phyloP scores from a whole-genome alignment of 352 stramenopile genomes.

The Sclerospora graminicola region DNA sequence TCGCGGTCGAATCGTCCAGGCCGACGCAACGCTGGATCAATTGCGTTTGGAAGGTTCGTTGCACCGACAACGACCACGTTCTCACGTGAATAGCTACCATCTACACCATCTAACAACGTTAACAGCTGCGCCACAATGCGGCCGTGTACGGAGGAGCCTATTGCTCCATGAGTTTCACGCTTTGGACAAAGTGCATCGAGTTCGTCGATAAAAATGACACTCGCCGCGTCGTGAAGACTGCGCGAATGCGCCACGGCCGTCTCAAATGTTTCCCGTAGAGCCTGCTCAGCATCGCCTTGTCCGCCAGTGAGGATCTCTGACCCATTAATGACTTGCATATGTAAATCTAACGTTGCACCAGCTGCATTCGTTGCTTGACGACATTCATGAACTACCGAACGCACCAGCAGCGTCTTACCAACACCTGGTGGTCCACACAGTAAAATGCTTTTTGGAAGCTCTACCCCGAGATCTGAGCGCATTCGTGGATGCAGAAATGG shows the following conservation, averaged over 20 bases:
- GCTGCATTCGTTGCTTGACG: constrained; percentile 18
- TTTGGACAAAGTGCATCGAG: constrained; percentile 93
- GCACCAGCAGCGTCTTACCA: constrained; percentile 74
- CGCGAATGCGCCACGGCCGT: constrained; percentile 23
- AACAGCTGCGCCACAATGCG: constrained; percentile 91
- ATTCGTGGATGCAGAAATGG: constrained; percentile 26
- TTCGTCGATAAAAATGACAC: constrained; percentile 94
- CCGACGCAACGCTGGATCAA: constrained; percentile 70
- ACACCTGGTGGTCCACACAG: constrained; percentile 70
- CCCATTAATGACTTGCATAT: constrained; percentile 68
- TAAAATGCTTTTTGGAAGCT: constrained; percentile 64
- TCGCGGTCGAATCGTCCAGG: constrained; percentile 78
- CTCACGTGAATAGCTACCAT: constrained; percentile 28
- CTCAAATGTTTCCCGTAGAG: constrained; percentile 52
- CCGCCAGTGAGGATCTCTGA: constrained; percentile 71
- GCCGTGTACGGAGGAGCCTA: constrained; percentile 32
- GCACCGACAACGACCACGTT: constrained; percentile 92
- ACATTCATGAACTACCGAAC: constrained; percentile 54
- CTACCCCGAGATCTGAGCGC: constrained; percentile 31
- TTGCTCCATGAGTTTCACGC: constrained; percentile 47
- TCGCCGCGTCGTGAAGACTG: constrained; percentile 22
- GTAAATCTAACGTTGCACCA: constrained; percentile 21
- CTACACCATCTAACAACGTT: constrained; percentile 91
- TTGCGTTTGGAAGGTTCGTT: constrained; percentile 91
- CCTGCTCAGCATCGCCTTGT: constrained; percentile 55